Base-by-base conservation (phyloP, 176 grass and related monocot genomes). In the Zizania latifolia region DNA sequence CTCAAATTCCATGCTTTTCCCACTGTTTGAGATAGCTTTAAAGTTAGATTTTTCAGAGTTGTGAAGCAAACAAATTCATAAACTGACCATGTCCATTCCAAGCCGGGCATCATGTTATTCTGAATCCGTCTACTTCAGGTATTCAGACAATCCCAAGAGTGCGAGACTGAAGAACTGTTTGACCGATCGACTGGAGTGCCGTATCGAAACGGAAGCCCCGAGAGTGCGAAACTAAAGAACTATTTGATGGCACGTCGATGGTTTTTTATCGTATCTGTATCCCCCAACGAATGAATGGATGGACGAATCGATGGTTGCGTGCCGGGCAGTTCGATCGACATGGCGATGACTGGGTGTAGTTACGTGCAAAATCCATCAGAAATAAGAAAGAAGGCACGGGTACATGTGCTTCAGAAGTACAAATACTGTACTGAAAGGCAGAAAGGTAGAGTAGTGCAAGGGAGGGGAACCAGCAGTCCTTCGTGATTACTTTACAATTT, bases 281-380 rank as follows among this genome's bases (percentile, higher is more conserved):
- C n/a, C n/a, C n/a, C n/a, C n/a, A n/a, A n/a, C n/a, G n/a, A n/a
- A n/a, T n/a, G n/a, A n/a, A n/a, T n/a, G n/a, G 10, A 5, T 8
- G 0, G n/a, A n/a, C n/a, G n/a, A n/a, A n/a, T n/a, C n/a, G n/a
- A 30, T 29, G 6, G 23, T 81, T 62, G 67, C 78, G 68, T 81
- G 68, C 30, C 1, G 16, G 32, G 31, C 55, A 38, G 55, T 46
- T 61, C 54, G 13, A 80, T 60, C 38, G 51, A 31, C 27, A 22
- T 44, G 51, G 27, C 17, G 21, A 51, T n/a, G n/a, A 10, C 7
- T 26, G 35, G 11, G 1, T 17, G 60, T 9, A 23, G 9, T 51
- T 66, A 11, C 59, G 31, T 36, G 0, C 11, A 9, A 1, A 22
- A 15, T 23, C 70, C 34, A 39, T 39, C 22, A 6, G 41, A 10